phyloP scores from a whole-genome alignment of 2,329 filamentous ascomycete species.

The Claviceps citrina region DNA sequence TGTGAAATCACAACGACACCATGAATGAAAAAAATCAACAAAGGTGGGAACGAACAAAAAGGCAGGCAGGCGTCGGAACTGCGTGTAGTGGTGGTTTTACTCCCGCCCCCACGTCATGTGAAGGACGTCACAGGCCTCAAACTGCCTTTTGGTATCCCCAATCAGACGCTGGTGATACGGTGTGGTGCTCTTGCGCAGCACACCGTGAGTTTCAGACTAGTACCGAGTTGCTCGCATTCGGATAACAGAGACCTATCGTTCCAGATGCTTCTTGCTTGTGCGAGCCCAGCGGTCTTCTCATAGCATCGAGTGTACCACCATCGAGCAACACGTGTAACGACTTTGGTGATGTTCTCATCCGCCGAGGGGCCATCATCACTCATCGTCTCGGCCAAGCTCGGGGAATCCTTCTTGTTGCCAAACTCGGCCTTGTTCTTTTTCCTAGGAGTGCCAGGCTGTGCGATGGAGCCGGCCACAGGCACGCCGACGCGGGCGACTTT shows the following conservation, averaged over 20 bases:
- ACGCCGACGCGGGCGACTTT: slow-evolving; percentile 66
- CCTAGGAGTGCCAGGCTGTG: slow-evolving; percentile 13
- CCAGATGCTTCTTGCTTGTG: slow-evolving; percentile 52
- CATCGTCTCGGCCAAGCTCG: slow-evolving; percentile 56
- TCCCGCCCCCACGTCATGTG: too few species aligned
- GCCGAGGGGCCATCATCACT: slow-evolving; percentile 52
- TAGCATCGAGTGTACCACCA: slow-evolving; percentile 98
- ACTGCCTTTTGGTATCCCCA: neutral
- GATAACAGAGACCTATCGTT: slow-evolving; percentile 55
- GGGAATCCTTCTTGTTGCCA: slow-evolving; percentile 26
- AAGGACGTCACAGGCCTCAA: too few species aligned
- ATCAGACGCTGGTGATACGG: slow-evolving; percentile 32
- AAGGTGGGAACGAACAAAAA: too few species aligned
- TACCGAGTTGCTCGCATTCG: slow-evolving; percentile 76
- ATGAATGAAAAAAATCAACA: too few species aligned
- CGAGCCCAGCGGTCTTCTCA: slow-evolving; percentile 46
- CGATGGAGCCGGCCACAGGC: slow-evolving; percentile 45
- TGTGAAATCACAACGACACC: too few species aligned
- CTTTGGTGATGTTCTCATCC: slow-evolving; percentile 78
- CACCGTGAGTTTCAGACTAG: slow-evolving; percentile 79
- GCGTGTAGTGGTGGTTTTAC: too few species aligned
- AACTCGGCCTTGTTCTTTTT: slow-evolving; percentile 7
- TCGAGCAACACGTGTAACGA: slow-evolving; percentile 77
- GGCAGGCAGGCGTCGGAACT: too few species aligned
- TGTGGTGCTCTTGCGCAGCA: slow-evolving; percentile 77